These are phyloP conservation scores for Tolypocladium sp. DNA, from an alignment of 2,329 filamentous ascomycete genomes.

Conservation along the genomic window DNA sequence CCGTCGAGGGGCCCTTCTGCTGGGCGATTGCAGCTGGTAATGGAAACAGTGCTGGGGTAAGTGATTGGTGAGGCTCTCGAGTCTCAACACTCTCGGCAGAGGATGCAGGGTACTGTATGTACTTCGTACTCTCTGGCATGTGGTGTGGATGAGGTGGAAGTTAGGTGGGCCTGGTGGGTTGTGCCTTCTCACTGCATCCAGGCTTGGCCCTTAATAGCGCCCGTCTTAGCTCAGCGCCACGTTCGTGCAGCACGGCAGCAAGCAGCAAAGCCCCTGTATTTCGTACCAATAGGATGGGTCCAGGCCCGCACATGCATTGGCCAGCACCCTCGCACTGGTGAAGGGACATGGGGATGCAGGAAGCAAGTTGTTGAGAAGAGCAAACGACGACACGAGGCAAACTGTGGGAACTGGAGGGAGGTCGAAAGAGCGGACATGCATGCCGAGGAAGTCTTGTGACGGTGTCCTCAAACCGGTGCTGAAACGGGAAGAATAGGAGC, in stretches of 20 bases:
- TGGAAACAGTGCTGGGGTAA: neutral
- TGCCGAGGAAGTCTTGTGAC: neutral
- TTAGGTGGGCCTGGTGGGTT: neutral
- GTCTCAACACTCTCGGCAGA: neutral
- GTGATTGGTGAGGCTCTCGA: neutral
- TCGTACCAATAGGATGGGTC: slow-evolving; percentile 7
- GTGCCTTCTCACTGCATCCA: too few relatives aligned
- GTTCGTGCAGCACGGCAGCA: neutral
- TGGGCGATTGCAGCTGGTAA: too few relatives aligned
- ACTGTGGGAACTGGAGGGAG: neutral
- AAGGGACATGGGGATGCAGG: neutral
- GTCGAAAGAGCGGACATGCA: neutral
- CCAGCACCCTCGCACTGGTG: neutral
- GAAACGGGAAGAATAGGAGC: neutral
- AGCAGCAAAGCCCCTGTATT: too few relatives aligned
- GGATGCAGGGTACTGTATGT: too few relatives aligned
- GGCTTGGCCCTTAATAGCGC: neutral
- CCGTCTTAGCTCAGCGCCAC: neutral
- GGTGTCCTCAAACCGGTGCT: too few relatives aligned
- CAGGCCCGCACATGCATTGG: slow-evolving; percentile 4
- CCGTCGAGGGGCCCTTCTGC: too few relatives aligned
- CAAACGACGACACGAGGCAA: neutral
- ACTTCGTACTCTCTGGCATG: neutral
- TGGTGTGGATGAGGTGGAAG: neutral
- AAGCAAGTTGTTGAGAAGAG: neutral